Base-by-base conservation (phyloP, 176 grass and related monocot species). In the Oryza meyeriana region DNA sequence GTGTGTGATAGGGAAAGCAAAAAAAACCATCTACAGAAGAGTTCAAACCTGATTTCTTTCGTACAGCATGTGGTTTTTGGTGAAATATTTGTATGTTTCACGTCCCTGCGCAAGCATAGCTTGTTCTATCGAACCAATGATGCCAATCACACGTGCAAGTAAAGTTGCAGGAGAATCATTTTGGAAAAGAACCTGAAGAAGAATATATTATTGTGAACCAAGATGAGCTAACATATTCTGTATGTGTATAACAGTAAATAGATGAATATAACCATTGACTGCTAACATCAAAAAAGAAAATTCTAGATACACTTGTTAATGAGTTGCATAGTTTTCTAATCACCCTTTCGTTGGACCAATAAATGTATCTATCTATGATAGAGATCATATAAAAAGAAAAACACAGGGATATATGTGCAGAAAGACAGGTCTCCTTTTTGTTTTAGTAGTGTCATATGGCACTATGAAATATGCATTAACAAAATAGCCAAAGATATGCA, bases 61-160 rank as follows among this genome's bases (percentile, higher is more conserved):
- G 20, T 99, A 99, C 61, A 99, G 82, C 93, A 95, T 95, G 74
- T 99, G 93, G 61, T 95, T 99, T 81, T 99, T 99, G 41, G 97
- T 99, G 74, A 95, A 99, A 86, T 96, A 94, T 87, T 99, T 99
- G 89, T 92, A 99, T 52, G 93, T 99, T 57, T 99, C 97, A 12
- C 85, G 89, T 36, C 97, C 97, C 80, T 96, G 90, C 11, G 93
- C 91, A 69, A 99, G 97, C 97, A 99, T 95, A n/a, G 79, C 91
- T 95, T 99, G 97, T 45, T 99, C 97, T 69, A 99, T 96, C 52
- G 91, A 73, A 36, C 97, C 89, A 83, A 84, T 92, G 64, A 99
- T 99, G 71, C 97, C 97, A 34, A 99, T 93, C 50, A 99, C 93
- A 32, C 91, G 93, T 63, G 93, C 93, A 82, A 99, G 80, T 77